Percentiles rank a stretch among this genome's conserved stretches.
Conservation (phyloP, 805 yeast species). For the Metschnikowia baotianmanensis region DNA sequence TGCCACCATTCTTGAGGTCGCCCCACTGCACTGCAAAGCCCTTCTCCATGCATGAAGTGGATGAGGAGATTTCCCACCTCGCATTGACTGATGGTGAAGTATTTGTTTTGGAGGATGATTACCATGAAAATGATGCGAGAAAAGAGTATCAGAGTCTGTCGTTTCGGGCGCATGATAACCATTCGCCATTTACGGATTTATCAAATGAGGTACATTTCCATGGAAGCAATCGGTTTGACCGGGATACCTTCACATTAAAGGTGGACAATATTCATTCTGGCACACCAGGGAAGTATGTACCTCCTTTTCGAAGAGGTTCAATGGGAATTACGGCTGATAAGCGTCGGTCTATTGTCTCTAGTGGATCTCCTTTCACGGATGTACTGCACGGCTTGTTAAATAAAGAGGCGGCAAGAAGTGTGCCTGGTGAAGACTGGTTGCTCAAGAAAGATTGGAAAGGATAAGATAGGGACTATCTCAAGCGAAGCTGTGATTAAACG, state of each 20-base stretch:
- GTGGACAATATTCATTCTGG: constrained; percentile 2
- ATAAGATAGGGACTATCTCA: too few relatives aligned
- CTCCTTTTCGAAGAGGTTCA: constrained; percentile 67
- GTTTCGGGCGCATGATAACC: neutral
- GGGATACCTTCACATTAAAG: constrained; percentile 2
- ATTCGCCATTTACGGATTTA: neutral
- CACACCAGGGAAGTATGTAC: constrained; percentile 56
- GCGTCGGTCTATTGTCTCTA: constrained; percentile 14
- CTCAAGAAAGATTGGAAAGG: constrained; percentile 16
- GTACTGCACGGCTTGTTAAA: constrained; percentile 13
- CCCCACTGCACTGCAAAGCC: constrained; percentile 31
- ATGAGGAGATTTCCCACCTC: constrained; percentile 37
- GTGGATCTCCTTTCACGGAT: constrained; percentile 10
- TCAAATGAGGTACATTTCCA: neutral
- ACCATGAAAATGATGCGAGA: constrained; percentile 3
- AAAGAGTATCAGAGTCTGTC: neutral
- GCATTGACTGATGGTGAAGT: constrained; percentile 36
- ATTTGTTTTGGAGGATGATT: constrained; percentile 43
- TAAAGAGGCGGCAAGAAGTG: constrained; percentile 16
- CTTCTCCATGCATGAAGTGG: constrained; percentile 32
- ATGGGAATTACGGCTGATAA: constrained; percentile 14
- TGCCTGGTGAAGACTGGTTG: constrained; percentile 19
- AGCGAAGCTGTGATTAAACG: too few relatives aligned
- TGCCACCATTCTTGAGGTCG: constrained; percentile 43
- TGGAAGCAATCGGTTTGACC: constrained; percentile 16